Evolutionary conservation across 2,329 filamentous ascomycete genomes (phyloP), one percentile per base, ranked within the genome.

Genomic region (Ophiostoma piceae): DNA sequence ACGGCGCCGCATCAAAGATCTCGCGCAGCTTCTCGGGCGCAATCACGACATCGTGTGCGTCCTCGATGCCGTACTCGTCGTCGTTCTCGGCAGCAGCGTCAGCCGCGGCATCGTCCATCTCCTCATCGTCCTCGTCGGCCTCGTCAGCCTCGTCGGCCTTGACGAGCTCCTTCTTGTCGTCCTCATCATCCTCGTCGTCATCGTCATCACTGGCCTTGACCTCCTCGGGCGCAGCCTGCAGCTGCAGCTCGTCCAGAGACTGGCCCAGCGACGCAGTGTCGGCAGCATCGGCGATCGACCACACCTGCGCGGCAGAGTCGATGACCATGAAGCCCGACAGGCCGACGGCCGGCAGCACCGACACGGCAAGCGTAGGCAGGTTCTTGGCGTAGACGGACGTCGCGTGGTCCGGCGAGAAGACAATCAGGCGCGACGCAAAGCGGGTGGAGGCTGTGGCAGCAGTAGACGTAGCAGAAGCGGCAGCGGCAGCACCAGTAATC

Each of bases 291-390:
- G 83, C 82, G 47, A 88, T 76, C 37, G 85, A 85, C 80, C 87
- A 88, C 54, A 96, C 82, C 75, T 91, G 89, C 16, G 92, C 92
- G 0, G 87, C 83, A n/a, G 89, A 84, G 77, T 96, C 92, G 6
- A 97, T 79, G 11, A 90, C 80, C 54, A 95, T 81, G 77, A 92
- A 97, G 4, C 92, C 92, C 65, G 87, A 88, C 1, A 87, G 86
- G 26, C 83, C 84, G 14, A 84, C 82, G 26, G 87, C 84, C 2
- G 91, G 84, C 1, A 92, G 80, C 1, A 97, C 79, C 14, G 89
- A 87, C 29, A 90, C 86, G 12, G 92, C 85, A 29, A 87, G 80
- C 70, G 84, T 82, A 2, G 85, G 81, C 11, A 86, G 84, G 37
- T 80, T 82, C 72, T 87, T 81, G 74, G 88, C 80, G 57, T 88